Base-by-base conservation (phyloP, 495 filamentous ascomycete genomes). In the Penicillium coffeae region DNA sequence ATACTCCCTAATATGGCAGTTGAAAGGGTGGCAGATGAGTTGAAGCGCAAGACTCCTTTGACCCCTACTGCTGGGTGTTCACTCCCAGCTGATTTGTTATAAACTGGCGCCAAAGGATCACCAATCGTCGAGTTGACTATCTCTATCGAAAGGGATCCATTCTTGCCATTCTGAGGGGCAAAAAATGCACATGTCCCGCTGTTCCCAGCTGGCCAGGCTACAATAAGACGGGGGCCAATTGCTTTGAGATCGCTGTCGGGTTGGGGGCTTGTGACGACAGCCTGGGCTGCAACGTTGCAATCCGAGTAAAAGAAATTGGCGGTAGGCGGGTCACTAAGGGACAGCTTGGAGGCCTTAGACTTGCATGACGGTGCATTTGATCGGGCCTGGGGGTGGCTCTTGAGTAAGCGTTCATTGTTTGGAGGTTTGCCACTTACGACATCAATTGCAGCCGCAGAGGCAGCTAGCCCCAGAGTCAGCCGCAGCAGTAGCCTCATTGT, bases 161-260 rank as follows among this genome's bases (percentile, higher is more conserved):
- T 79, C 20, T 66, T 51, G 19, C 76, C 76, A 52, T 74, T 78
- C 27, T 70, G 52, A 2, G 81, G 75, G 18, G 63, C 63, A 45
- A 84, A 84, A 57, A 71, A 83, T 2, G 73, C 56, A 6, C 70
- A 70, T 21, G 74, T 67, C 21, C 82, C 82, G 45, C 80, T 84
- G 56, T 86, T 78, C 9, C 82, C 82, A 8, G 81, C 78, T 8
- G 82, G 80, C 82, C 82, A 86, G 9, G 82, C 82, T 35, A 85
- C 60, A 10, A 85, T 64, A 39, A 84, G 56, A 41, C 81, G 69
- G 15, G 81, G 80, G 1, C 70, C 59, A 45, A 82, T 81, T 34
- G 77, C 52, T 3, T 65, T 71, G 0, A 84, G 69, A 43, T 83
- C 69, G 58, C 73, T 81, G 30, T 73, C 63, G n/a, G 66, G 50